phyloP scores from a whole-genome alignment of 2,329 filamentous ascomycete species.

The Scedosporium apiospermum region DNA sequence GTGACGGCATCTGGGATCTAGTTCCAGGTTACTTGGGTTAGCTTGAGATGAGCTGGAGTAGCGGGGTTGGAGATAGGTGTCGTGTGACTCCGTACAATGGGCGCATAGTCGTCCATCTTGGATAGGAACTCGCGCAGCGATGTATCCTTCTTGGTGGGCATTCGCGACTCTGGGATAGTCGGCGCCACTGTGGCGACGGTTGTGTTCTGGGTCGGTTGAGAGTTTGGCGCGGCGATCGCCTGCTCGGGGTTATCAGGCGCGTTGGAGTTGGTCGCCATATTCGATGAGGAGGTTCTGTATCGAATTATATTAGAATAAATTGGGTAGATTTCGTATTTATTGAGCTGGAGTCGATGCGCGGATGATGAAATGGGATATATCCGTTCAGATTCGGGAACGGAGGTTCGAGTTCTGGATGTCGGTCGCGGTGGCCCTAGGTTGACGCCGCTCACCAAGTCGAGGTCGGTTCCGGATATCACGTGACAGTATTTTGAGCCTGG shows the following conservation, averaged over 20 bases:
- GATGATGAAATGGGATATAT: no score
- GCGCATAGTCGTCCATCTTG: constrained; percentile 98
- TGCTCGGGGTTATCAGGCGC: constrained; percentile 3
- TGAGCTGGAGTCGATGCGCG: no score
- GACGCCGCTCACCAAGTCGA: no score
- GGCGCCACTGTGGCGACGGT: constrained; percentile 27
- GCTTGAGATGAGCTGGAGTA: constrained; percentile 2
- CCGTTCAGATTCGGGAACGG: no score
- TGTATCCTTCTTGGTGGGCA: constrained; percentile 80
- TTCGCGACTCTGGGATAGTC: constrained; percentile 44
- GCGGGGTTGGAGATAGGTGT: not conserved
- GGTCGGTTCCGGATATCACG: no score
- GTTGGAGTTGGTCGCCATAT: not conserved
- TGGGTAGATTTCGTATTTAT: no score
- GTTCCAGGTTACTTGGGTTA: constrained; percentile 2
- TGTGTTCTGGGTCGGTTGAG: not conserved
- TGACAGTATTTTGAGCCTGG: no score
- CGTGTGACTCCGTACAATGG: constrained; percentile 60
- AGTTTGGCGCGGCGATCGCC: not conserved
- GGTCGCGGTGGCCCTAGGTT: no score
- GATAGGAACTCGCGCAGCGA: constrained; percentile 84
- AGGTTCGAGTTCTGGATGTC: no score
- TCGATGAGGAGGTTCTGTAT: not conserved
- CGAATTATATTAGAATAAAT: not conserved
- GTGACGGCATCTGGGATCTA: constrained; percentile 97